Evolutionary conservation across 2,329 filamentous ascomycete genomes (phyloP).

Genomic region (Trichophaea hybrida): DNA sequence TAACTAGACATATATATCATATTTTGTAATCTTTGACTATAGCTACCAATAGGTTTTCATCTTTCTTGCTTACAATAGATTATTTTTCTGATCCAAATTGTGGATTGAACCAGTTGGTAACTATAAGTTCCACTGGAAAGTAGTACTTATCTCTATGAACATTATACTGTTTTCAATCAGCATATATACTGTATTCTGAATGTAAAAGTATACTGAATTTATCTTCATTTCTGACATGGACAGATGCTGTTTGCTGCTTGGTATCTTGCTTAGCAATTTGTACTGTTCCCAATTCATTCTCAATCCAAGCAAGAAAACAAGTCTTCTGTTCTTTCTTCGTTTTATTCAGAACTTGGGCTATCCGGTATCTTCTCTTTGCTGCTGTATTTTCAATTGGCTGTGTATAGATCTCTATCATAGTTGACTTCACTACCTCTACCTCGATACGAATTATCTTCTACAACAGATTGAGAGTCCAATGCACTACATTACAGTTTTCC

Average conservation of each 20-base stretch:
- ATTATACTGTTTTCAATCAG: background rate
- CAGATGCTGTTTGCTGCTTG: background rate
- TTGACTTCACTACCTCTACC: background rate
- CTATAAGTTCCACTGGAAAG: background rate
- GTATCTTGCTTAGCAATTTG: too few species aligned
- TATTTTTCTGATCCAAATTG: background rate
- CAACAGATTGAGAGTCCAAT: background rate
- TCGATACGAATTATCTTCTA: background rate
- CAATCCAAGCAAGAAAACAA: background rate
- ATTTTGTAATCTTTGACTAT: background rate
- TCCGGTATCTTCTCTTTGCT: background rate
- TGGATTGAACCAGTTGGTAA: background rate
- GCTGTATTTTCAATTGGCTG: background rate
- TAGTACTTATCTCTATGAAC: background rate
- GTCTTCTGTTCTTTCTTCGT: background rate
- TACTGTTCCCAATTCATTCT: too few species aligned
- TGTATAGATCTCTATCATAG: background rate
- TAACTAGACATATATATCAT: too few species aligned
- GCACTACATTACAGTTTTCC: background rate
- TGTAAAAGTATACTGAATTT: background rate
- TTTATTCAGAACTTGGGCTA: background rate
- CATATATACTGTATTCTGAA: background rate
- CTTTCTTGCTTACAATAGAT: background rate
- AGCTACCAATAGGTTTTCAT: background rate
- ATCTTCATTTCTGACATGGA: background rate